Evolutionary conservation across 768 basidiomycete species (phyloP), one percentile per base, ranked within the genome.

Genomic region (Hericium rajendrae): DNA sequence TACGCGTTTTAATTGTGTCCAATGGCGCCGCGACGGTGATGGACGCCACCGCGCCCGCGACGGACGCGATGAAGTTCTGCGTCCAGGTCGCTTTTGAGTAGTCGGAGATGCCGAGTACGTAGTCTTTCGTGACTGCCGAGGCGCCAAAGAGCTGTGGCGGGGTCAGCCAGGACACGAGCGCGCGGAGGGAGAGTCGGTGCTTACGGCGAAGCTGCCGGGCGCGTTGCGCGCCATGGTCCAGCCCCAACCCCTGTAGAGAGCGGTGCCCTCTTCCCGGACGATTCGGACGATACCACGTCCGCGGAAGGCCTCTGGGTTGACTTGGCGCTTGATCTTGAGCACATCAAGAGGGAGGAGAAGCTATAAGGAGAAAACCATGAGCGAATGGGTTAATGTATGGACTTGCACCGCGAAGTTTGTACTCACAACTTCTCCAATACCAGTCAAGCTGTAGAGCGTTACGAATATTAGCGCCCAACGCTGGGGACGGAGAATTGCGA

Each of bases 171-270:
- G n/a, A n/a, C n/a, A n/a, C n/a, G n/a, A n/a, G n/a, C n/a, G n/a
- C n/a, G n/a, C n/a, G n/a, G n/a, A n/a, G n/a, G n/a, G n/a, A n/a
- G n/a, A n/a, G n/a, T n/a, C n/a, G n/a, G n/a, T 3, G 76, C 89
- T 60, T 67, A 95, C 94, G 55, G 95, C 91, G 66, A 99, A 99
- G 54, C 81, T 84, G 11, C 95, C 95, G 0, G 95, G 95, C 0
- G 95, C 95, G 65, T 99, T 99, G 54, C 95, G 83, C 2, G 94
- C 95, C 81, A 97, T 87, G 22, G 95, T 98, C 95, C 95, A 98
- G 48, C 94, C 94, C 92, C 94, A 97, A 28, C 95, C 95, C 60
- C 94, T 86, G 73, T 99, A 99, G 38, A 99, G 80, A 1, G 88
- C 81, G 9, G 88, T 82, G 57, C 94, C 92, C 69, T 98, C 95